Evolutionary conservation across 352 stramenopile genomes (phyloP).

Genomic region (Phytophthora boehmeriae): DNA sequence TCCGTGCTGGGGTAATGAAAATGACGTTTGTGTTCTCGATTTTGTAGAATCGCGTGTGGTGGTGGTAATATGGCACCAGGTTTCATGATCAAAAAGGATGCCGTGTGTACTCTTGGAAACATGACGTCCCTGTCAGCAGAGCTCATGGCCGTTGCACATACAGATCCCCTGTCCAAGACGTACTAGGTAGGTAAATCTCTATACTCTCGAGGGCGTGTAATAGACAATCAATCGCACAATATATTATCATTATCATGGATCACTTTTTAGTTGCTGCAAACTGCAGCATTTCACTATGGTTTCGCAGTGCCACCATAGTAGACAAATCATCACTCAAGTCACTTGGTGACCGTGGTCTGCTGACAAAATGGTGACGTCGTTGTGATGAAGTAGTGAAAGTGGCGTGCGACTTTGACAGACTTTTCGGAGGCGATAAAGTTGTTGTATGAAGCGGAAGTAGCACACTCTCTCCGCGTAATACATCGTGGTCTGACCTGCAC

Average conservation of each 20-base stretch:
- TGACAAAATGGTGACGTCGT: neutral
- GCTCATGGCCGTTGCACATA: conserved; percentile 16
- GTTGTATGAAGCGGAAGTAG: conserved; percentile 39
- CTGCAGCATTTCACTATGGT: conserved; percentile 49
- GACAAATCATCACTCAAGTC: conserved; percentile 1
- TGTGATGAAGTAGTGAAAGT: conserved; percentile 3
- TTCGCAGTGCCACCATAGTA: conserved; percentile 16
- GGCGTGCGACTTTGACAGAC: conserved; percentile 2
- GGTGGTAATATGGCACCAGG: conserved; percentile 39
- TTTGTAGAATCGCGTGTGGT: conserved; percentile 49
- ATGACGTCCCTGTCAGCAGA: conserved; percentile 38
- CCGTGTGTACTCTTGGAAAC: conserved; percentile 57
- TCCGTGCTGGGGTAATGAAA: neutral
- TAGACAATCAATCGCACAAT: neutral
- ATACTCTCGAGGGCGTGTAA: neutral
- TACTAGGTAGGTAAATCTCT: neutral
- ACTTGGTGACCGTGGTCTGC: neutral
- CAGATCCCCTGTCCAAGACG: conserved; percentile 13
- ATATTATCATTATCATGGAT: neutral
- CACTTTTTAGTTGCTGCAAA: conserved; percentile 18
- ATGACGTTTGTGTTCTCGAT: conserved; percentile 3
- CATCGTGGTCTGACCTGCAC: conserved; percentile 13
- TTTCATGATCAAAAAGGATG: conserved; percentile 56
- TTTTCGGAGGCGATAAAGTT: conserved; percentile 5
- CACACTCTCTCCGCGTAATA: conserved; percentile 40